Percentiles rank a stretch among this genome's conserved stretches.
These are phyloP conservation scores for Psilocybe subaeruginosa DNA, from an alignment of 768 basidiomycete species.

Conservation along the genomic window DNA sequence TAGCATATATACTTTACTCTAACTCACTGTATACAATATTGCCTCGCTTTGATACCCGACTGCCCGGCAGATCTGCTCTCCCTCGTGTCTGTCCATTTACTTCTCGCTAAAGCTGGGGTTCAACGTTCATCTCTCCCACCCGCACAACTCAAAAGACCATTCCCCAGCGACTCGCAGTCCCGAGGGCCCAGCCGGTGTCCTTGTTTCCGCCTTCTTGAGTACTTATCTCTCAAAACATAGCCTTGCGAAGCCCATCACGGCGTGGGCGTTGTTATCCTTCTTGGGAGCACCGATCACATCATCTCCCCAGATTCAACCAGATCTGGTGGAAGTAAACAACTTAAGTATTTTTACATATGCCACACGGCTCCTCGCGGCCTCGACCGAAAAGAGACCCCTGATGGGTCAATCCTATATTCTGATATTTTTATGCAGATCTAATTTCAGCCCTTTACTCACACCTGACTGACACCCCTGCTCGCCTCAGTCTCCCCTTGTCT, in stretches of 20 bases:
- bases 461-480: background rate
- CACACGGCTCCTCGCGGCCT: conserved; percentile 6
- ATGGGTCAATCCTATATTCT: background rate
- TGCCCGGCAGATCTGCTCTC: conserved; percentile 4
- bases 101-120: conserved; percentile 1
- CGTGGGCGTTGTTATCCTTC: conserved; percentile 5
- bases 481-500: too few relatives aligned
- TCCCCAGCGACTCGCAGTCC: background rate
- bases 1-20: background rate
- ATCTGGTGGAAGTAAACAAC: conserved; percentile 1
- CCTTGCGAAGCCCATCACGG: background rate
- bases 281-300: conserved; percentile 12
- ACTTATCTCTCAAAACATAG: background rate
- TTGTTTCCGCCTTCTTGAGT: background rate
- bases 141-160: background rate
- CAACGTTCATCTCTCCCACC: background rate
- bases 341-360: conserved; percentile 1
- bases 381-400: background rate
- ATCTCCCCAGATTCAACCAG: conserved; percentile 10
- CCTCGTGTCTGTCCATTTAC: conserved; percentile 8
- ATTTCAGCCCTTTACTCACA: background rate
- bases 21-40: background rate
- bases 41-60: conserved; percentile 7
- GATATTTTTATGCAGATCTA: background rate
- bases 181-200: background rate